Evolutionary conservation across 192 early-diverging fungal species (phyloP), one percentile per base, ranked within the genome.

Genomic region (Coemansia sp.): DNA sequence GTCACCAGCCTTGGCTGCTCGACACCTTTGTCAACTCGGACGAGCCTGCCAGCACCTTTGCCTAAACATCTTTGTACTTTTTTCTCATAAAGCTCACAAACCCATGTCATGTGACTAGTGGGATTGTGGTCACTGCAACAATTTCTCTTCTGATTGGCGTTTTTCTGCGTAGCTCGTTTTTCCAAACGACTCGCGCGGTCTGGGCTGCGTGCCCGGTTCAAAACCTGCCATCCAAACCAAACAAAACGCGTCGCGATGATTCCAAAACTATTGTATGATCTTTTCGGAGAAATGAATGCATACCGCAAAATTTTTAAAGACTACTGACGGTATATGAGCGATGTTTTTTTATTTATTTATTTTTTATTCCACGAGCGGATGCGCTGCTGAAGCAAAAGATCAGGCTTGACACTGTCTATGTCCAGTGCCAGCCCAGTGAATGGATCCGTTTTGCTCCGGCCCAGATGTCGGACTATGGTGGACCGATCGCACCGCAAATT

Each of bases 21-120:
- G 67, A 69, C 42, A 59, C 67, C 0, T 76, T 76, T 69, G 55
- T 76, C 53, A 76, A 76, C 63, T 68, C 73, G 17, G 73, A 76
- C 29, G 18, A 22, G 17, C 14, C 26, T 11, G 22, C 55, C 22
- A 38, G 55, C 18, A 17, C 60, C 9, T 58, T 63, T 40, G 35
- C 40, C 43, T 56, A 53, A 52, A 37, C 38, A n/a, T 21, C 14
- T 18, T 48, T 60, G 26, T 50, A 60, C 41, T 14, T 52, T 38
- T 53, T 27, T 4, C n/a, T n/a, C n/a, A n/a, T n/a, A n/a, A n/a
- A n/a, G n/a, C n/a, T n/a, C n/a, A n/a, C n/a, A 2, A 7, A 32
- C 29, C 7, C 29, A 7, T 32, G 29, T 7, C 29, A 32, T 7
- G 29, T 32, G 29, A 32, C 7, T 4, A 32, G 7, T 32, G 7